phyloP scores from a whole-genome alignment of 768 basidiomycete genomes.

The Nidularia sp. region DNA sequence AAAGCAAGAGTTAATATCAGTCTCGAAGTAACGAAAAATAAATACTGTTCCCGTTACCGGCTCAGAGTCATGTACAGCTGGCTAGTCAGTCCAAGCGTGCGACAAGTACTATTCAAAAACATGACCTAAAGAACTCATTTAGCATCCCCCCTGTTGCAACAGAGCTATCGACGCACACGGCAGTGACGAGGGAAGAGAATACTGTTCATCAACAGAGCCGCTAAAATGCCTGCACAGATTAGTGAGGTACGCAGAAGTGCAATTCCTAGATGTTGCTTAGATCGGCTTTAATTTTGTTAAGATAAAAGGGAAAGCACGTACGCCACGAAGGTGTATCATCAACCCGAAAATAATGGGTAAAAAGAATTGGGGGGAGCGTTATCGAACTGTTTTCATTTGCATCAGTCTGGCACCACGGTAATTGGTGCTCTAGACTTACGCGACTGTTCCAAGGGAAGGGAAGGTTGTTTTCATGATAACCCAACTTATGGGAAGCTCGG shows the following conservation, averaged over 20 bases:
- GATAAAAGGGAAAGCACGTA: background rate
- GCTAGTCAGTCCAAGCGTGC: constrained; percentile 31
- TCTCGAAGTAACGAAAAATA: background rate
- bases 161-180: constrained; percentile 23
- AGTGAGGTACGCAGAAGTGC: constrained; percentile 32
- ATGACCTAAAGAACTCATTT: constrained; percentile 22
- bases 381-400: constrained; percentile 22
- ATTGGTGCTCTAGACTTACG: constrained; percentile 20
- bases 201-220: constrained; percentile 38
- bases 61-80: constrained; percentile 39
- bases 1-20: background rate
- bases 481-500: constrained; percentile 43
- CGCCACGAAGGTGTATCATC: constrained; percentile 15
- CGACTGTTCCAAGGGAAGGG: constrained; percentile 37
- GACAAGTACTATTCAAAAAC: constrained; percentile 34
- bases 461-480: constrained; percentile 33
- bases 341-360: constrained; percentile 21
- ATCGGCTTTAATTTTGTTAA: too few species aligned
- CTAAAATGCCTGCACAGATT: constrained; percentile 41
- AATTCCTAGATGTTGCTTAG: constrained; percentile 21
- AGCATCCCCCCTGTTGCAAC: background rate
- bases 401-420: background rate
- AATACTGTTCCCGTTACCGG: constrained; percentile 20
- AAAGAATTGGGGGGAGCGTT: constrained; percentile 38
- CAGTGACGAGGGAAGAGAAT: constrained; percentile 43